These are phyloP conservation scores for Pezicula neosporulosa DNA, from an alignment of 2,329 filamentous ascomycete genomes.

Conservation along the genomic window DNA sequence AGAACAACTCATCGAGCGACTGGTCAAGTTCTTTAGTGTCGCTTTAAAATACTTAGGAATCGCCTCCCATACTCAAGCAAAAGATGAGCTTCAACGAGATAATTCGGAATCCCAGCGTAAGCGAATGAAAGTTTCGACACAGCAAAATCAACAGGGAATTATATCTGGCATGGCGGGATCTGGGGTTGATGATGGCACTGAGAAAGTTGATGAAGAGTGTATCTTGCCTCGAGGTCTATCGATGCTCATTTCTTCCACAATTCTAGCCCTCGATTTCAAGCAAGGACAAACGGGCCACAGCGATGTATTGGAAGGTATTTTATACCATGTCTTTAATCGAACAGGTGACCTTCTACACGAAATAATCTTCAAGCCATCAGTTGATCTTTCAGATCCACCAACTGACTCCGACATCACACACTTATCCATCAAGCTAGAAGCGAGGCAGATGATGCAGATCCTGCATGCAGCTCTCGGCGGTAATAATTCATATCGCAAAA, in stretches of 20 bases:
- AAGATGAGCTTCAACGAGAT: conserved; percentile 3
- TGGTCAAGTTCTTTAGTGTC: conserved; percentile 18
- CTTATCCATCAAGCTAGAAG: conserved; percentile 7
- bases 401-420: conserved; percentile 15
- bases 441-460: conserved; percentile 20
- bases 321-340: conserved; percentile 33
- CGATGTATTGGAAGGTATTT: conserved; percentile 36
- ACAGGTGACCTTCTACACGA: conserved; percentile 36
- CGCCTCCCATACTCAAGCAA: conserved; percentile 10
- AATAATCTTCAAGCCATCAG: conserved; percentile 33
- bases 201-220: too few species aligned
- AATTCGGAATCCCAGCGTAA: too few species aligned
- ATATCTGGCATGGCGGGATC: too few species aligned
- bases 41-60: conserved; percentile 10
- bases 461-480: conserved; percentile 20
- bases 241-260: too few species aligned
- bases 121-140: too few species aligned
- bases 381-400: conserved; percentile 15
- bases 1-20: conserved; percentile 11
- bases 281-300: conserved; percentile 20
- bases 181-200: too few species aligned
- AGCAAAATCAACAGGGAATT: too few species aligned
- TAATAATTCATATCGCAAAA: background rate
- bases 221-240: too few species aligned
- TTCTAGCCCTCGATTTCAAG: too few species aligned